These are phyloP conservation scores for Phalaenopsis hybrid DNA, from an alignment of 116 monocot genomes.

Conservation along the genomic window DNA sequence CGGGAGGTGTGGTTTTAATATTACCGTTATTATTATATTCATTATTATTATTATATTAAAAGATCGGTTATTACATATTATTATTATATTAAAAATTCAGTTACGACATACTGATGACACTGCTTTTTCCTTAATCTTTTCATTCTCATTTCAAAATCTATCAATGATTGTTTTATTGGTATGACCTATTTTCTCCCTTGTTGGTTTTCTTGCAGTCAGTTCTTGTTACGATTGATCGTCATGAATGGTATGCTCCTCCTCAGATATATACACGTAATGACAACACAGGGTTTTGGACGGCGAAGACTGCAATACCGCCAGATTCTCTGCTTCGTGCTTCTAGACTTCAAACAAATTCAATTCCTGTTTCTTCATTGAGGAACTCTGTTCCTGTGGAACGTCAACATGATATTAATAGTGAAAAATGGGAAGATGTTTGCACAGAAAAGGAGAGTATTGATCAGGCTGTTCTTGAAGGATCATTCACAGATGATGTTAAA, in stretches of 20 bases:
- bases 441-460: slow-evolving; percentile 33
- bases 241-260: slow-evolving; percentile 93
- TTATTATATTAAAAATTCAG: no score
- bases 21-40: no score
- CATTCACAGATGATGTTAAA: slow-evolving; percentile 18
- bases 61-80: no score
- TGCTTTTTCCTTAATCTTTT: not conserved
- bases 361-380: slow-evolving; percentile 8
- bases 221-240: slow-evolving; percentile 81
- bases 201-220: slow-evolving; percentile 57
- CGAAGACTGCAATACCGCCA: slow-evolving; percentile 40
- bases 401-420: slow-evolving; percentile 16
- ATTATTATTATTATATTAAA: no score
- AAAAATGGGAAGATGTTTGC: slow-evolving; percentile 27
- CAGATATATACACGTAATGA: slow-evolving; percentile 80
- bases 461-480: slow-evolving; percentile 6
- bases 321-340: slow-evolving; percentile 36
- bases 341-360: slow-evolving; percentile 7
- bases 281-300: slow-evolving; percentile 62
- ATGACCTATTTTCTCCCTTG: not conserved
- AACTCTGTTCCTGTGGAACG: slow-evolving; percentile 26
- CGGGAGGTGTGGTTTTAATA: no score
- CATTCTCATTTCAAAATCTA: not conserved
- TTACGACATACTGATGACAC: not conserved
- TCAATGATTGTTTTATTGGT: not conserved